These are phyloP conservation scores for Solanum peruvianum DNA, from an alignment of 257 asterid species.

Conservation along the genomic window DNA sequence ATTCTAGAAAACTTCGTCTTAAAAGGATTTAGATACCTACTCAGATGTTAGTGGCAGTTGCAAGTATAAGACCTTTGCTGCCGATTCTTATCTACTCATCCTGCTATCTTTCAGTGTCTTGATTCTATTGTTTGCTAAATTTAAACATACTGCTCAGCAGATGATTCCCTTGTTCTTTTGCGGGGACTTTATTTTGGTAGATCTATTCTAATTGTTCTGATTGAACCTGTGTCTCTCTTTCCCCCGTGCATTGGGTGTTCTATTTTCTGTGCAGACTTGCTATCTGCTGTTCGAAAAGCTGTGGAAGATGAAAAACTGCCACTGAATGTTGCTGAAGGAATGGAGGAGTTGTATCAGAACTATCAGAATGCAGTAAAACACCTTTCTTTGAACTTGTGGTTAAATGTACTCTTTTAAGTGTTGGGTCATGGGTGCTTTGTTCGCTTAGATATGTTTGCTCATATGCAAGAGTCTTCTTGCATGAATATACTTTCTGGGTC, in stretches of 20 bases:
- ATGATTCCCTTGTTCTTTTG: background rate
- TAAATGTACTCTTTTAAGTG: slow-evolving; percentile 4
- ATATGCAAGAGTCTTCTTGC: background rate
- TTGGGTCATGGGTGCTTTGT: background rate
- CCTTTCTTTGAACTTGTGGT: slow-evolving; percentile 23
- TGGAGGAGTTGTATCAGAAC: slow-evolving; percentile 79
- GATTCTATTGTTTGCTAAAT: background rate
- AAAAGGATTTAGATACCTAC: background rate
- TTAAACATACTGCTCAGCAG: background rate
- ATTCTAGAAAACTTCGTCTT: background rate
- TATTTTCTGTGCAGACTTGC: slow-evolving; percentile 43
- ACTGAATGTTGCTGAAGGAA: slow-evolving; percentile 47
- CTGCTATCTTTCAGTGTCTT: background rate
- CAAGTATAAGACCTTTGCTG: background rate
- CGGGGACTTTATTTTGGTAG: background rate
- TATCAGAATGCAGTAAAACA: slow-evolving; percentile 75
- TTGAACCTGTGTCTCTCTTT: background rate
- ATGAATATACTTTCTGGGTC: background rate
- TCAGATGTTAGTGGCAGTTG: background rate
- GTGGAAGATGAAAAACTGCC: slow-evolving; percentile 77
- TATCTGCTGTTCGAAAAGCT: slow-evolving; percentile 57
- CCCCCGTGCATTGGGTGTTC: slow-evolving; percentile 3
- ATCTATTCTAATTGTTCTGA: background rate
- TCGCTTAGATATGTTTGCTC: background rate
- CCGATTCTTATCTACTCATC: background rate